Percentiles rank a stretch among this genome's conserved stretches.
phyloP scores from a whole-genome alignment of 2,329 filamentous ascomycete genomes.

The Aspergillus uvarum region DNA sequence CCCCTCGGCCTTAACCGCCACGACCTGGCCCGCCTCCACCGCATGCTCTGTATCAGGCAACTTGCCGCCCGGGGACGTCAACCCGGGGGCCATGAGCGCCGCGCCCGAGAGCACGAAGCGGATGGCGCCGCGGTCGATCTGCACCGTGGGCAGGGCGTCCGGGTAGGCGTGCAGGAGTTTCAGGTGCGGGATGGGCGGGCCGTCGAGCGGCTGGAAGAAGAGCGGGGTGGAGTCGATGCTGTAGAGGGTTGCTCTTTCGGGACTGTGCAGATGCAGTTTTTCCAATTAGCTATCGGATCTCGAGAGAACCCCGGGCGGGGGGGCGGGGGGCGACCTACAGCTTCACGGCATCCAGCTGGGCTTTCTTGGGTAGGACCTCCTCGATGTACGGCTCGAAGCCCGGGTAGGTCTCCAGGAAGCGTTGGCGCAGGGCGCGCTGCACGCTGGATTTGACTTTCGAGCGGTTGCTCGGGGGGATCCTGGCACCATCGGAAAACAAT shows the following conservation, averaged over 20 bases:
- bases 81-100: conserved; percentile 90
- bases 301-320: too few species aligned
- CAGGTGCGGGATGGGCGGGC: conserved; percentile 81
- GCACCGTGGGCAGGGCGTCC: conserved; percentile 74
- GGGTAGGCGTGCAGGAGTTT: conserved; percentile 88
- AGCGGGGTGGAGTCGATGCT: conserved; percentile 73
- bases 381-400: conserved; percentile 85
- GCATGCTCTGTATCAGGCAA: conserved; percentile 66
- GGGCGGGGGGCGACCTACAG: conserved; percentile 54
- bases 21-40: conserved; percentile 75
- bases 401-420: conserved; percentile 81
- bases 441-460: conserved; percentile 97
- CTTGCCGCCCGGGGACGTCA: conserved; percentile 79
- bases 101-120: conserved; percentile 93
- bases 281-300: neutral
- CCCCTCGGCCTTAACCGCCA: conserved; percentile 87
- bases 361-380: conserved; percentile 92
- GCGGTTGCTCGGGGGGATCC: conserved; percentile 74
- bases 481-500: conserved; percentile 34
- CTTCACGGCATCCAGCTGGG: conserved; percentile 85
- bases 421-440: conserved; percentile 80
- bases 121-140: conserved; percentile 93
- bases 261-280: conserved; percentile 38
- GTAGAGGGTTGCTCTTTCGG: conserved; percentile 87
- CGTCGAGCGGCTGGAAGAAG: conserved; percentile 85